Base-by-base conservation (phyloP, 2,329 filamentous ascomycete species). In the Onygena corvina region DNA sequence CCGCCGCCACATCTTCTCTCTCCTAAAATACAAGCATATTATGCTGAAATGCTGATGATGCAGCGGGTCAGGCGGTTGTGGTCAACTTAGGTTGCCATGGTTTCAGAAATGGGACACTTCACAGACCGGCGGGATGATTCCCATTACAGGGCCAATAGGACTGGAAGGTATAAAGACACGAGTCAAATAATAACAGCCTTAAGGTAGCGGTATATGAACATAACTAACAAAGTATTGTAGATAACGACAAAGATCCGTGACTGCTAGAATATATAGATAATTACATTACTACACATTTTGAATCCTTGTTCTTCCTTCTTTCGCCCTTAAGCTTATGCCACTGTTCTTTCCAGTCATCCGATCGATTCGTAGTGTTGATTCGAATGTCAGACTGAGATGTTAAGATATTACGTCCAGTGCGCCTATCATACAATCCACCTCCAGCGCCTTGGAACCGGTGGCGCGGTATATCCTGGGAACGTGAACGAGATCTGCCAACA, bases 271-370 rank as follows among this genome's bases (percentile, higher is more conserved):
- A 46, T n/a, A 46, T 29, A 23, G n/a, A 20, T 4, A 21, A 57
- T 49, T 60, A 69, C 66, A 69, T 68, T 47, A 69, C 55, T 31
- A 59, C 56, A 53, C 67, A 69, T 52, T 62, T 67, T 40, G 51
- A 58, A 47, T 64, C 57, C 47, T 56, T 59, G 46, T 60, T 64
- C 49, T 59, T 63, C 47, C 55, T 60, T 47, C 61, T 54, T 51
- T 67, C 65, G 21, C 61, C 58, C 30, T 67, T 64, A 8, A 63
- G 58, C 51, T 64, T 59, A 44, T 65, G 67, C 65, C 66, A 67
- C 48, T 67, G 45, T 38, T 44, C 45, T 30, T 46, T 30, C 45
- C 33, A 46, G 14, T 49, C 46, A 11, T 47, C 42, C 27, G 40
- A 46, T 35, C 23, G 46, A 11, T 25, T 25, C 12, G 14, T 20